Conservation (phyloP, 1,139 yeast genomes). For the Suhomyces bribrorum region DNA sequence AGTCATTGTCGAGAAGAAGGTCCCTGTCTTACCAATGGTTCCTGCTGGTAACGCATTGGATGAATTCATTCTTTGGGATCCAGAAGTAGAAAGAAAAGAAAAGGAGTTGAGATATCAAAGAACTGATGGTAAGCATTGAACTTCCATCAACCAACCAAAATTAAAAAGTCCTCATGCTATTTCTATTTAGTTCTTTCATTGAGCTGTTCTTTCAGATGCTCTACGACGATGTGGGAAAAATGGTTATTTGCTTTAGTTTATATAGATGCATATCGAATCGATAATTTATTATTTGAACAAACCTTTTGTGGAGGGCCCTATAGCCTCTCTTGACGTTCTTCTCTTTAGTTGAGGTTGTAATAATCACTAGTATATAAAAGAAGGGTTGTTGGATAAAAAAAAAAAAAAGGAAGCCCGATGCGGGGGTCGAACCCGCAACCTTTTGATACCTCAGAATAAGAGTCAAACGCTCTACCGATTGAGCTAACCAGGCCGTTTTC, state of each 20-base stretch:
- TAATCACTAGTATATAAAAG: too few relatives aligned
- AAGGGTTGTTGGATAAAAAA: too few relatives aligned
- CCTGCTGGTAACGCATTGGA: slow-evolving; percentile 95
- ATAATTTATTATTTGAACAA: too few relatives aligned
- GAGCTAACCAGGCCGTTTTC: slow-evolving; percentile 28
- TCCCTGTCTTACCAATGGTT: slow-evolving; percentile 97
- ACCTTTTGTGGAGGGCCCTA: not conserved
- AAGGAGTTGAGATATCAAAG: slow-evolving; percentile 61
- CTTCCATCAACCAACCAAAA: not conserved
- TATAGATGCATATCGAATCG: not conserved
- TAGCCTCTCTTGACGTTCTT: not conserved
- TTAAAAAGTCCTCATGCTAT: slow-evolving; percentile 4
- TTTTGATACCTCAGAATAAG: slow-evolving; percentile 20
- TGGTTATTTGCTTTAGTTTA: not conserved
- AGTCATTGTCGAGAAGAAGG: slow-evolving; percentile 91
- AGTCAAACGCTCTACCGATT: slow-evolving; percentile 34
- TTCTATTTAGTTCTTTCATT: not conserved
- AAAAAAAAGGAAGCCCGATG: slow-evolving; percentile 18
- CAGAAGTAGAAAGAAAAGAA: slow-evolving; percentile 75
- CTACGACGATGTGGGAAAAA: not conserved
- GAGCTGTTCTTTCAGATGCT: not conserved
- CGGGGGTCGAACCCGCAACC: slow-evolving; percentile 24
- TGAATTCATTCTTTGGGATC: slow-evolving; percentile 85
- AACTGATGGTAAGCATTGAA: slow-evolving; percentile 55
- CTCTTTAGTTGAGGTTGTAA: not conserved